Evolutionary conservation across 495 filamentous ascomycete species (phyloP), one percentile per base, ranked within the genome.

Genomic region (Penicillium diatomitis): DNA sequence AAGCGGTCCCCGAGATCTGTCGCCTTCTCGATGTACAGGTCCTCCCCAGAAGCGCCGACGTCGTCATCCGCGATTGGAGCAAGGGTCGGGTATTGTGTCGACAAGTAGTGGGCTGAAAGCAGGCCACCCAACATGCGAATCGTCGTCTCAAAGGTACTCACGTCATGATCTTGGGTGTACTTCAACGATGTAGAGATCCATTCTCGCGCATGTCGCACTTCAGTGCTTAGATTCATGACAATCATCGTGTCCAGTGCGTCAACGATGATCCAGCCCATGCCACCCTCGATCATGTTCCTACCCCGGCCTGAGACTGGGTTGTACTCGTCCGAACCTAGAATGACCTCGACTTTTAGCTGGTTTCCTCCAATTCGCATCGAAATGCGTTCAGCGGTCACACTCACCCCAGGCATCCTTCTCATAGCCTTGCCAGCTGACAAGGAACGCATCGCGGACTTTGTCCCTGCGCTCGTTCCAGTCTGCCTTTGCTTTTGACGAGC

Each of bases 91-190:
- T 76, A 88, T 38, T 76, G 69, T 11, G 81, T 86, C 20, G 87
- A 90, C 4, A 99, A 79, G 62, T 96, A 95, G 59, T 99, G 90
- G 20, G 92, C 92, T 6, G 92, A 96, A 11, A 99, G 74, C 12
- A 99, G 76, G 3, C 92, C 92, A 20, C 92, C 92, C 32, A 99
- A 69, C 90, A 99, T 96, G 48, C 94, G 87, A 53, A 97, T 99
- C 1, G 91, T 97, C 0, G 92, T 97, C 64, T 99, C 92, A 59
- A 99, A 99, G 0, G 90, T 96, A 65, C 86, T 97, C 36, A 99
- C 94, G 56, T 97, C 88, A 53, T 94, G 88, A 53, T 96, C 76
- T 59, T 96, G 88, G 48, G 96, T 81, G 64, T 94, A 97, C 10
- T 79, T 80, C 47, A 97, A 70, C 2, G 79, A 80, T 8, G 79